Evolutionary conservation across 179 eudicot genomes (phyloP).

Genomic region (Spinacia oleracea): DNA sequence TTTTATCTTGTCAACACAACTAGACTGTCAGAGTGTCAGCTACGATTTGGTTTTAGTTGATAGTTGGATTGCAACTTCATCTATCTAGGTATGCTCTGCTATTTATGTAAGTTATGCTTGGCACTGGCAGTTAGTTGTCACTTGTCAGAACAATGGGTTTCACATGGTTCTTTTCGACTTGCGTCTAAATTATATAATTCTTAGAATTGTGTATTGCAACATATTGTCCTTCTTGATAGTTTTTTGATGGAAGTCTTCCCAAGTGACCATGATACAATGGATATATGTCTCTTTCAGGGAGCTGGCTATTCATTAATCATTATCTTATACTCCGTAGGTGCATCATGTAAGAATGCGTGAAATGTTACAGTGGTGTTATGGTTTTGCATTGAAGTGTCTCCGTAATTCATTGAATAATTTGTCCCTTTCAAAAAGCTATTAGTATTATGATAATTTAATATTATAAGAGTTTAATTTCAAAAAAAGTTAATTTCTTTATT

Average conservation of each 20-base stretch:
- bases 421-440: too few relatives aligned
- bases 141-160: background rate
- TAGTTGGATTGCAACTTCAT: background rate
- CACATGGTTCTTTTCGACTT: background rate
- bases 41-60: background rate
- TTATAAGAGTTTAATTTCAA: too few relatives aligned
- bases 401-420: too few relatives aligned
- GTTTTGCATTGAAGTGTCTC: too few relatives aligned
- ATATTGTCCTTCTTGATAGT: background rate
- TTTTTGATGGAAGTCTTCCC: background rate
- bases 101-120: background rate
- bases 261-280: background rate
- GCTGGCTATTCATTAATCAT: too few relatives aligned
- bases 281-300: too few relatives aligned
- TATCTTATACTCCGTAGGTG: too few relatives aligned
- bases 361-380: too few relatives aligned
- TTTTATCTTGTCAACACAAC: background rate
- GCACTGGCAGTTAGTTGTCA: background rate
- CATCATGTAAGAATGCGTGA: too few relatives aligned
- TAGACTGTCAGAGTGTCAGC: background rate
- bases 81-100: background rate
- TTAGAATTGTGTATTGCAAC: background rate
- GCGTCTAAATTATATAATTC: background rate
- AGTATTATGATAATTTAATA: too few relatives aligned
- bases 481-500: too few relatives aligned